Evolutionary conservation across 805 yeast genomes (phyloP).

Genomic region (Nadsonia fulvescens): DNA sequence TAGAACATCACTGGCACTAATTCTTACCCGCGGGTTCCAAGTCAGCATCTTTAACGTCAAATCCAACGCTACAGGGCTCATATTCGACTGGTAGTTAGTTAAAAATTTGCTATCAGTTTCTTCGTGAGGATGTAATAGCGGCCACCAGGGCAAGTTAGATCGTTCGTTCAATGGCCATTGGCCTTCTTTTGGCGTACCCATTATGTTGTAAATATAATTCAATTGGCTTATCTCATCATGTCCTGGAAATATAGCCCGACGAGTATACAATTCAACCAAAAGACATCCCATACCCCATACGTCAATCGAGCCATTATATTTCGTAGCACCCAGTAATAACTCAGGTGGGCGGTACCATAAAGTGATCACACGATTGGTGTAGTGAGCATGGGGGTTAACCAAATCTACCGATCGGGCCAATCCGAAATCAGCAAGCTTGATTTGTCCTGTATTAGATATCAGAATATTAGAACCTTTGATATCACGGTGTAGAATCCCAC

Average conservation of each 20-base stretch:
- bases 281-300: slow-evolving; percentile 96
- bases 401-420: slow-evolving; percentile 37
- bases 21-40: slow-evolving; percentile 52
- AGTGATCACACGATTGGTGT: slow-evolving; percentile 89
- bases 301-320: slow-evolving; percentile 80
- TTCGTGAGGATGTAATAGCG: slow-evolving; percentile 48
- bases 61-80: slow-evolving; percentile 32
- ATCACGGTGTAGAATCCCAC: slow-evolving; percentile 61
- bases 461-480: slow-evolving; percentile 88
- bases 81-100: slow-evolving; percentile 24
- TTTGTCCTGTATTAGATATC: slow-evolving; percentile 49
- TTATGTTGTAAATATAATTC: slow-evolving; percentile 50
- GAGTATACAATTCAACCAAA: slow-evolving; percentile 60
- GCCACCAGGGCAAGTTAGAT: slow-evolving; percentile 83
- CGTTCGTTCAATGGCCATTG: slow-evolving; percentile 69
- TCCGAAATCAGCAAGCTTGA: slow-evolving; percentile 93
- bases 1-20: slow-evolving; percentile 54
- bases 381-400: slow-evolving; percentile 37
- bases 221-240: slow-evolving; percentile 76
- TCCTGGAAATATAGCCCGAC: slow-evolving; percentile 70
- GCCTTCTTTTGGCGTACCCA: slow-evolving; percentile 69
- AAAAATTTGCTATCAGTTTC: slow-evolving; percentile 20
- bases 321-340: slow-evolving; percentile 73
- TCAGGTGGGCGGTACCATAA: slow-evolving; percentile 98
- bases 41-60: slow-evolving; percentile 45